Base-by-base conservation (phyloP, 768 basidiomycete species). In the Postia placenta region DNA sequence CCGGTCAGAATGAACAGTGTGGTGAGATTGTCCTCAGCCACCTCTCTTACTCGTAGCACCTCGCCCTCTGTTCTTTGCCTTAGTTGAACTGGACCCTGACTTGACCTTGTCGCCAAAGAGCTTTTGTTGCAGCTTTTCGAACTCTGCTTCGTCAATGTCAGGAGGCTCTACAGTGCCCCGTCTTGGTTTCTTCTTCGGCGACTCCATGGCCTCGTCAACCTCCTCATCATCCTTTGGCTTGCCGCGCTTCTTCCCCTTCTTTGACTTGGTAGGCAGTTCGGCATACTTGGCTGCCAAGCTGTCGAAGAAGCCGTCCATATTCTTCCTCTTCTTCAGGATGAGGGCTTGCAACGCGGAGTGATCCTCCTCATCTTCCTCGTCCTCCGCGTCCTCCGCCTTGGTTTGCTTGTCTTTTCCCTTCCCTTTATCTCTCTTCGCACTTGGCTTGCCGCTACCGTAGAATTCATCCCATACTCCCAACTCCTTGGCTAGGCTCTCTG, bases 401-500 rank as follows among this genome's bases (percentile, higher is more conserved):
- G 77, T 83, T 60, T 38, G 59, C 61, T 61, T 65, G 19, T 60
- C 67, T 53, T 77, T 83, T 1, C 67, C 71, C 56, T 80, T 82
- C 11, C 68, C 71, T 38, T 79, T 79, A 12, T 67, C 67, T 65
- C 79, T 80, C 54, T 80, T 74, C 28, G 79, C 70, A 5, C 80
- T 78, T 1, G 74, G 64, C 66, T 85, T 87, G 3, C 87, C 89
- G 53, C 73, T 80, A 4, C 87, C 89, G 60, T 88, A 92, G 58
- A 92, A 92, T 57, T 92, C 90, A 48, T 96, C 92, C 91, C 92
- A 94, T 9, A 96, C 87, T 2, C 92, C 93, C 14, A 97, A 67
- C 54, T 91, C 89, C 56, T 82, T 89, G 4, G 93, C 93, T 36
- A 85, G 68, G 17, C 78, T 73, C 65, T 91, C 93, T 3, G 93